Base-by-base conservation (phyloP, 1,139 yeast species). In the Zygosaccharomyces sapae region DNA sequence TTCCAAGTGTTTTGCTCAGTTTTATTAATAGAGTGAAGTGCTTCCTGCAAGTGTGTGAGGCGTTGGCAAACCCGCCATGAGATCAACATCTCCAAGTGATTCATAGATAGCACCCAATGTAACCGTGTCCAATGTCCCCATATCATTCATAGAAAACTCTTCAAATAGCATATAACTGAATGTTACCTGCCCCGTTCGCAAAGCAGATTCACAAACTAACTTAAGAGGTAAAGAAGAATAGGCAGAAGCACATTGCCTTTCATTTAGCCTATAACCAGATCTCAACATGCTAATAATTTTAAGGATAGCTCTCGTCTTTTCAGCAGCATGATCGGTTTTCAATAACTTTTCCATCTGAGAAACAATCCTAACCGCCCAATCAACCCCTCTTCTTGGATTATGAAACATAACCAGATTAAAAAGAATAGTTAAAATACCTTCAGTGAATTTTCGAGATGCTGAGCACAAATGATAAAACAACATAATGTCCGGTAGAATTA, bases 51-150 rank as follows among this genome's bases (percentile, higher is more conserved):
- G 60, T 0, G 81, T 70, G 0, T 83, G 75, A 20, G 74, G 71
- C 12, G 76, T 73, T 0, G 88, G 88, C 6, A 85, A 65, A 0
- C 94, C 94, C 55, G 73, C 72, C 2, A 75, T 58, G 36, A 85
- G 65, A 59, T 87, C 95, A 1, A 73, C 70, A 53, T 85, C 88
- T 45, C 76, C 79, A 3, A 69, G 50, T 1, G 56, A 52, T 13
- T 70, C 70, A 56, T 81, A 85, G 1, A 83, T 70, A 1, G 49
- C 43, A 5, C 68, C 52, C 22, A 80, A 55, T 2, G 61, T 46
- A 0, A 49, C 43, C 8, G 63, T 38, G 20, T 65, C 58, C 1
- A 52, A 41, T 1, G 24, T 22, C 22, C 12, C 9, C 6, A 22
- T 1, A 7, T 41, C 13, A 6, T 52, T 52, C 43, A 64, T 54